These are phyloP conservation scores for Acrodontium crateriforme DNA, from an alignment of 2,329 filamentous ascomycete genomes.

Conservation along the genomic window DNA sequence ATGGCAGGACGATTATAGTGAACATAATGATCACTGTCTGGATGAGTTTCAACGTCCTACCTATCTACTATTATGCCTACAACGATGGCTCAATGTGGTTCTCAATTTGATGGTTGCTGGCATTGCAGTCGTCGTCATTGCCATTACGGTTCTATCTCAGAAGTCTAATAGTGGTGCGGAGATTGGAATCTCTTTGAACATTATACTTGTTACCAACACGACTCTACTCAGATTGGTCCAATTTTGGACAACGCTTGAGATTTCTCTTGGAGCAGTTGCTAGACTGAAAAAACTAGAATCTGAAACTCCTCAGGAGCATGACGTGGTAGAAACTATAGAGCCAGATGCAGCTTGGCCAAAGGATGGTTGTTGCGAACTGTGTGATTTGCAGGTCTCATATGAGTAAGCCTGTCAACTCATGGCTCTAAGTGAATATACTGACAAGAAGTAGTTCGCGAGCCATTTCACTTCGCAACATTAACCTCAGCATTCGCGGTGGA, in stretches of 20 bases:
- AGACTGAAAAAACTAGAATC: slow-evolving; percentile 43
- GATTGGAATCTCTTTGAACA: slow-evolving; percentile 27
- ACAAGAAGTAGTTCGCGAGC: background rate
- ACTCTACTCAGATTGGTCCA: slow-evolving; percentile 36
- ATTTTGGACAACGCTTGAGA: slow-evolving; percentile 36
- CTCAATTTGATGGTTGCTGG: slow-evolving; percentile 21
- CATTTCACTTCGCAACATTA: slow-evolving; percentile 28
- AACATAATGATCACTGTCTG: slow-evolving; percentile 11
- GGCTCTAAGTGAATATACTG: background rate
- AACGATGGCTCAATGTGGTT: slow-evolving; percentile 31
- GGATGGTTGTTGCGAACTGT: too few relatives aligned
- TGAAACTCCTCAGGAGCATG: too few relatives aligned
- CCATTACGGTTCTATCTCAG: background rate
- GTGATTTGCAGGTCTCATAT: background rate
- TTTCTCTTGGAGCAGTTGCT: slow-evolving; percentile 42
- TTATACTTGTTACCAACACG: slow-evolving; percentile 40
- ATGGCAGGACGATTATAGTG: slow-evolving; percentile 26
- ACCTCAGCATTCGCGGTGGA: slow-evolving; percentile 32
- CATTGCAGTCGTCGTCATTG: background rate
- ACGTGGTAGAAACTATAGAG: too few relatives aligned
- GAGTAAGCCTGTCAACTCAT: background rate
- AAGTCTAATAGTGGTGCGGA: background rate
- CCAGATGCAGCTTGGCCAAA: too few relatives aligned
- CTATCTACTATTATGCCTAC: slow-evolving; percentile 31
- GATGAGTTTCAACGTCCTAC: slow-evolving; percentile 30